Base-by-base conservation (phyloP, 495 filamentous ascomycete genomes). In the Talaromyces thailandensis region DNA sequence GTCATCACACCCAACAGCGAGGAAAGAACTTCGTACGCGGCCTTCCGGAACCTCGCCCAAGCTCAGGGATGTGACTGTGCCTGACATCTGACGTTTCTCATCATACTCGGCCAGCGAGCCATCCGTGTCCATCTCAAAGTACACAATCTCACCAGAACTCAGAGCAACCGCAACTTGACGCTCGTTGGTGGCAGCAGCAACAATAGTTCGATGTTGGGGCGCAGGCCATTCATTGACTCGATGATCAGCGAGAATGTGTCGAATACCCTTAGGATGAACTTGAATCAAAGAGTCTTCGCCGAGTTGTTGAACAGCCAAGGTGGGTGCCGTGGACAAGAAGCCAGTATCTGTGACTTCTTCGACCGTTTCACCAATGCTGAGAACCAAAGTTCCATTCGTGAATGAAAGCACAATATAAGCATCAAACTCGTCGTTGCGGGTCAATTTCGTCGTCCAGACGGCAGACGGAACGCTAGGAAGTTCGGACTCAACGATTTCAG, bases 1-100 rank as follows among this genome's bases (percentile, higher is more conserved):
- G 70, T 99, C 95, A 69, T 96, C 93, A 70, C 93, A 97, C 11
- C 95, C 95, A 58, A 99, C 95, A 61, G 95, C 95, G 45, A 98
- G 77, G 75, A 93, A 98, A 3, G 89, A 87, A 67, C 90, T 93
- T 65, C 94, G 80, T 51, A 91, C 75, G 21, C 91, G 84, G 25
- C 95, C 95, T 72, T 94, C 89, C 0, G 93, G 93, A 18, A 98
- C 92, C 53, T 92, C 87, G n/a, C 93, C 95, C 62, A 99, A 79
- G 69, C 92, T 96, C 16, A 99, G 78, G 56, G 89, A 93, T 16
- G 92, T 97, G 21, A 99, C 91, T 0, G 92, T 96, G n/a, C 91
- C 92, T 59, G 88, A 91, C 91, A 98, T 96, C 69, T 95, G 88
- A 64, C 89, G 89, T 74, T 93, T 92, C 65, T 98, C 93, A 58